Evolutionary conservation across 129 eudicot genomes (phyloP).

Genomic region (Tagetes patula): DNA sequence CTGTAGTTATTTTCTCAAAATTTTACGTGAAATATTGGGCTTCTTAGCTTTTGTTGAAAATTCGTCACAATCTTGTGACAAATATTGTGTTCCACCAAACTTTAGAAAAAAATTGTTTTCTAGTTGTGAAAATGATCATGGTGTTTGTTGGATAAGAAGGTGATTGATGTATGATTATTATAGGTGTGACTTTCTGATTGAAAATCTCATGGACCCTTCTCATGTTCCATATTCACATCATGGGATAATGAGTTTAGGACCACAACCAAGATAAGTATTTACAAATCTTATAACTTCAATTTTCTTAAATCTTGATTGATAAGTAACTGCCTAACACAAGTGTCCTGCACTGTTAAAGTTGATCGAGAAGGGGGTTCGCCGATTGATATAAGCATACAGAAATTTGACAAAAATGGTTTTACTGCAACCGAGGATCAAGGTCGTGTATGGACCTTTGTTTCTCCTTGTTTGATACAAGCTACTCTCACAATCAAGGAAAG

Average conservation of each 20-base stretch:
- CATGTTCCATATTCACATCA: not conserved
- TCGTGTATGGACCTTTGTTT: not conserved
- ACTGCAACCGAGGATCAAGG: not conserved
- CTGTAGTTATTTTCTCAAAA: no score
- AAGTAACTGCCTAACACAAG: not conserved
- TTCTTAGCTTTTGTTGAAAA: no score
- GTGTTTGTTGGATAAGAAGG: not conserved
- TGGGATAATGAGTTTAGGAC: not conserved
- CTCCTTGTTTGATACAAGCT: not conserved
- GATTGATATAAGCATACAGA: not conserved
- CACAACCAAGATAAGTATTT: not conserved
- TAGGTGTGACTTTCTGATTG: not conserved
- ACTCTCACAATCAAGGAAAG: conserved; percentile 1
- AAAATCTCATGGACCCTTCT: not conserved
- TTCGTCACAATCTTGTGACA: no score
- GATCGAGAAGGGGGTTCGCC: conserved; percentile 2
- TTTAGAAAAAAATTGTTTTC: no score
- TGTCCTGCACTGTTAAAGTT: not conserved
- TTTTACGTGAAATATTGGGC: no score
- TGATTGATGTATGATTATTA: no score
- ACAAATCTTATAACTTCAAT: not conserved
- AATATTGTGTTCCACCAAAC: no score
- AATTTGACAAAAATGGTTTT: not conserved
- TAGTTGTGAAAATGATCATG: no score
- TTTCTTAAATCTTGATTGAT: not conserved